Evolutionary conservation across 2,329 filamentous ascomycete genomes (phyloP).

Genomic region (Colletotrichum cereale): DNA sequence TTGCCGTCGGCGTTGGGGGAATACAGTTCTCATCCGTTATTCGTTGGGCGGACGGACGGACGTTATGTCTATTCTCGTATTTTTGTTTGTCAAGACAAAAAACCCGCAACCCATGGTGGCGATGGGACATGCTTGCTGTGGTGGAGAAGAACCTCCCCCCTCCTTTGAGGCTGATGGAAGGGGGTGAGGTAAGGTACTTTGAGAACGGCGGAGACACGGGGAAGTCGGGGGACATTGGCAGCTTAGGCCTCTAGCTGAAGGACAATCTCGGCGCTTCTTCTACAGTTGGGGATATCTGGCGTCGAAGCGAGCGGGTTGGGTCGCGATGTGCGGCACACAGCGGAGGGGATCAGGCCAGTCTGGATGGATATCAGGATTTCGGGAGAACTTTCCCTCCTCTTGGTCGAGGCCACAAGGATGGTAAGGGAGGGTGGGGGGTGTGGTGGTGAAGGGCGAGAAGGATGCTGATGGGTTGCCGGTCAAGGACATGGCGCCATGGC

Average conservation of each 20-base stretch:
- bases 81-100: constrained; percentile 2
- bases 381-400: not conserved
- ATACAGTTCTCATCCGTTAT: too few relatives aligned
- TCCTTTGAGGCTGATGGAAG: not conserved
- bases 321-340: not conserved
- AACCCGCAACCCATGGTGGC: not conserved
- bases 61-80: not conserved
- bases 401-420: not conserved
- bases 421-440: not conserved
- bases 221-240: not conserved
- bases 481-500: constrained; percentile 16
- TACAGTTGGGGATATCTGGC: not conserved
- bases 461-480: not conserved
- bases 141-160: not conserved
- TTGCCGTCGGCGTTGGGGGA: not conserved
- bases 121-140: constrained; percentile 5
- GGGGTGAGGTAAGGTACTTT: not conserved
- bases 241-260: not conserved
- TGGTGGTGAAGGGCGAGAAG: not conserved
- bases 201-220: not conserved
- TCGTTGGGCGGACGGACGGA: not conserved
- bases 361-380: constrained; percentile 19
- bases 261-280: constrained; percentile 14
- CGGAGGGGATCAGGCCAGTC: constrained; percentile 9
- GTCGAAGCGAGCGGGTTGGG: constrained; percentile 16